Evolutionary conservation across 2,329 filamentous ascomycete genomes (phyloP).

Genomic region (Colletotrichum lentis): DNA sequence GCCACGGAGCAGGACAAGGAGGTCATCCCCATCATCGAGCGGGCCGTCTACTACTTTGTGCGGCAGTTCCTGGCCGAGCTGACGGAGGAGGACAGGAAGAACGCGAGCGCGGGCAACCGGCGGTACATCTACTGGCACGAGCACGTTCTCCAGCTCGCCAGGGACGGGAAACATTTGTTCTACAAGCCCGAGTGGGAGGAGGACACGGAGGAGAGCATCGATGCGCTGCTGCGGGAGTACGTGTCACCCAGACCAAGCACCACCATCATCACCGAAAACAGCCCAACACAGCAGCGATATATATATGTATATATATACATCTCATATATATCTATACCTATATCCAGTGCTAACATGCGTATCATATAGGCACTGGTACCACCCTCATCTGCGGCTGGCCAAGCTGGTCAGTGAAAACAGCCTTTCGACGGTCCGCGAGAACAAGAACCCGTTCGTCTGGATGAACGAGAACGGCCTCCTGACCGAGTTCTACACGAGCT

Average conservation of each 20-base stretch:
- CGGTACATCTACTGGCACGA: slow-evolving; percentile 19
- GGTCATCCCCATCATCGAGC: slow-evolving; percentile 14
- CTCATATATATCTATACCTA: too few species aligned
- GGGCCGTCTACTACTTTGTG: slow-evolving; percentile 8
- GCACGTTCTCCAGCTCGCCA: neutral
- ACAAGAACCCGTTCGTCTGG: slow-evolving; percentile 13
- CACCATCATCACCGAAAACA: too few species aligned
- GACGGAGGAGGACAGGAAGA: slow-evolving; percentile 2
- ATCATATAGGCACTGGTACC: neutral
- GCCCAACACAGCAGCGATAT: too few species aligned
- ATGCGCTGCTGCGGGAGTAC: neutral
- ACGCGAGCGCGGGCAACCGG: neutral
- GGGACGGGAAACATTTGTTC: neutral
- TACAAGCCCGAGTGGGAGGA: neutral
- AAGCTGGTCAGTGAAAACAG: neutral
- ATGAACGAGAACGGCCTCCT: slow-evolving; percentile 18
- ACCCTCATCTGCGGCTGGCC: neutral
- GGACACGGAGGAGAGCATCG: neutral
- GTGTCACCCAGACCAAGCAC: neutral
- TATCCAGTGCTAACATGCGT: too few species aligned
- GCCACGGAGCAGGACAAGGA: slow-evolving; percentile 24
- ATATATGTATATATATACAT: neutral
- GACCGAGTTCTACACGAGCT: slow-evolving; percentile 12
- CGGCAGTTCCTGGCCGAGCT: neutral
- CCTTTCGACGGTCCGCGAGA: slow-evolving; percentile 16